These are phyloP conservation scores for Pisolithus tinctorius DNA, from an alignment of 768 basidiomycete species.

Conservation along the genomic window DNA sequence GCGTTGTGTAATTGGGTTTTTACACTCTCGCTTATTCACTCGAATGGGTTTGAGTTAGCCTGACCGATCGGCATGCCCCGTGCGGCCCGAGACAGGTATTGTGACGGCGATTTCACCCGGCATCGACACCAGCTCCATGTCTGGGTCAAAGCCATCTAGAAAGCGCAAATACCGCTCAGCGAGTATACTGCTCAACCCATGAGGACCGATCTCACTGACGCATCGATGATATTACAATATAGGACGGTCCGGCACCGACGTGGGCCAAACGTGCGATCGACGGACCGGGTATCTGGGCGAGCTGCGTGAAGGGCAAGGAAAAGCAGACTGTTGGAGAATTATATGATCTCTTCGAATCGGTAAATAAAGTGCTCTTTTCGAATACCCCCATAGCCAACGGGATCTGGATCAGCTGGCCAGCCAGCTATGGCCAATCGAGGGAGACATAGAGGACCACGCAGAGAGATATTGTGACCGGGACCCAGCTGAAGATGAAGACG, in stretches of 20 bases:
- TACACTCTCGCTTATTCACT: conserved; percentile 6
- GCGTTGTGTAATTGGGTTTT: conserved; percentile 7
- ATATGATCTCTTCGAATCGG: conserved; percentile 73
- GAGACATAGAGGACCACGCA: conserved; percentile 8
- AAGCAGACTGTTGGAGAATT: conserved; percentile 70
- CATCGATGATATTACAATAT: background rate
- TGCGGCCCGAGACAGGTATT: no score
- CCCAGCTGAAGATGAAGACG: conserved; percentile 31
- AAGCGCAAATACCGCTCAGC: conserved; percentile 52
- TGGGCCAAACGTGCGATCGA: conserved; percentile 63
- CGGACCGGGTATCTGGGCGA: conserved; percentile 83
- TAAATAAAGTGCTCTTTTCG: conserved; percentile 28
- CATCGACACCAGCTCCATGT: conserved; percentile 8
- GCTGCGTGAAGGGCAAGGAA: conserved; percentile 82
- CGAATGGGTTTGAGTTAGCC: background rate
- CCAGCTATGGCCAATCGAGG: conserved; percentile 59
- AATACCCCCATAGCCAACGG: conserved; percentile 8
- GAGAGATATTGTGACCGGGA: conserved; percentile 15
- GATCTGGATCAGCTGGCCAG: conserved; percentile 48
- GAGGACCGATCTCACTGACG: conserved; percentile 1
- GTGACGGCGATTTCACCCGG: no score
- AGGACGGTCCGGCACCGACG: conserved; percentile 60
- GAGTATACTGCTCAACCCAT: conserved; percentile 12
- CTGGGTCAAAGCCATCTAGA: conserved; percentile 16
- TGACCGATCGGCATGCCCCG: background rate